These are phyloP conservation scores for Botrytis pseudocinerea DNA, from an alignment of 2,329 filamentous ascomycete species.

Conservation along the genomic window DNA sequence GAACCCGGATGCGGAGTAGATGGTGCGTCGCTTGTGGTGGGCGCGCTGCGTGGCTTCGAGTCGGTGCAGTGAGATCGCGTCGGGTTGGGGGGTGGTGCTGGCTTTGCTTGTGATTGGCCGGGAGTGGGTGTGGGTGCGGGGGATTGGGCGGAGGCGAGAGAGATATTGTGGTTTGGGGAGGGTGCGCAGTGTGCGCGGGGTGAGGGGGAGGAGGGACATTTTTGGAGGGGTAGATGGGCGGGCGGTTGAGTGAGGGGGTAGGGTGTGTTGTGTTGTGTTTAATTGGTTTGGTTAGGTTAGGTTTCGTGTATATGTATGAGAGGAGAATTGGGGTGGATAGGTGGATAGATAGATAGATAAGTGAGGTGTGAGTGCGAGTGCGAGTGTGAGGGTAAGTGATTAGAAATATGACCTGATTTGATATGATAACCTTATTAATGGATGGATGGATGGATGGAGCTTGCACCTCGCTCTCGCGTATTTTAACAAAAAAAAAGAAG, in stretches of 20 bases:
- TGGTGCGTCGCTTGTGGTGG: slow-evolving; percentile 39
- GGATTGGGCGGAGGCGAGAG: background rate
- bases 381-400: background rate
- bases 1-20: slow-evolving; percentile 36
- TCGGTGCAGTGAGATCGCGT: slow-evolving; percentile 38
- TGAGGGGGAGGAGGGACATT: slow-evolving; percentile 30
- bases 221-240: background rate
- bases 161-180: slow-evolving; percentile 29
- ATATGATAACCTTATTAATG: background rate
- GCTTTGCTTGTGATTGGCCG: slow-evolving; percentile 17
- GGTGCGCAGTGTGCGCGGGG: slow-evolving; percentile 35
- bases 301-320: background rate
- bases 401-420: background rate
- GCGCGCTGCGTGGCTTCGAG: slow-evolving; percentile 33
- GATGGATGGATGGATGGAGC: background rate
- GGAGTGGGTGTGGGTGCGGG: slow-evolving; percentile 8
- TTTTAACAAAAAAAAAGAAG: no score
- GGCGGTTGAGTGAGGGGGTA: background rate
- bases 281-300: background rate
- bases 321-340: background rate
- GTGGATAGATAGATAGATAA: no score
- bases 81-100: slow-evolving; percentile 23
- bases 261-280: background rate
- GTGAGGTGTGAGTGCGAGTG: slow-evolving; percentile 7
- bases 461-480: slow-evolving; percentile 2